These are phyloP conservation scores for Rhizopus sp. DNA, from an alignment of 371 early-diverging fungal species.

Conservation along the genomic window DNA sequence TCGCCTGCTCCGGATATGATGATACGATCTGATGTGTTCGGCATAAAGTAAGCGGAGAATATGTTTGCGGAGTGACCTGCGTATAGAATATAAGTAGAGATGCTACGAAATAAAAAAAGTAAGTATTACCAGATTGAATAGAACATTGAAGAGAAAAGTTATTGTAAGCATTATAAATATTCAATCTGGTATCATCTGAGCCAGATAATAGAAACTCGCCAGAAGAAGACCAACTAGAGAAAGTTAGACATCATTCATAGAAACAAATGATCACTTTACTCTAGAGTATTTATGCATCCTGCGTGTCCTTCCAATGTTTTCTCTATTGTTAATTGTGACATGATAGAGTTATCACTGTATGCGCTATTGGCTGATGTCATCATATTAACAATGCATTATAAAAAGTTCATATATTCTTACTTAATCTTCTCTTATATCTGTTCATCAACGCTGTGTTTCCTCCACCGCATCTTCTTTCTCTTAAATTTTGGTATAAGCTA, in stretches of 20 bases:
- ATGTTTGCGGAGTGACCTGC: conserved; percentile 73
- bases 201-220: conserved; percentile 65
- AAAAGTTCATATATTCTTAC: not conserved
- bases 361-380: not conserved
- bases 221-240: conserved; percentile 55
- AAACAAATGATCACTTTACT: conserved; percentile 35
- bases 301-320: conserved; percentile 60
- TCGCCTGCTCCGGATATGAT: conserved; percentile 75
- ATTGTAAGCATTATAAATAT: conserved; percentile 52
- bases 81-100: not conserved
- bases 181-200: conserved; percentile 66
- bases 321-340: conserved; percentile 31
- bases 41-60: conserved; percentile 77
- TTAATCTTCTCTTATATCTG: not conserved
- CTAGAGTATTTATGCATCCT: conserved; percentile 81
- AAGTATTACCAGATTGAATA: conserved; percentile 29
- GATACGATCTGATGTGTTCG: conserved; percentile 58
- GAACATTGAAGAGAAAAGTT: conserved; percentile 26
- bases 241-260: not conserved
- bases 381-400: not conserved
- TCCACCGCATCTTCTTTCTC: conserved; percentile 11
- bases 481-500: not conserved
- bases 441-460: not conserved
- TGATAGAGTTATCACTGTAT: conserved; percentile 20
- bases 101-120: not conserved